Percentiles rank a stretch among this genome's conserved stretches.
These are phyloP conservation scores for Corylus avellana DNA, from an alignment of 306 rosid species.

Conservation along the genomic window DNA sequence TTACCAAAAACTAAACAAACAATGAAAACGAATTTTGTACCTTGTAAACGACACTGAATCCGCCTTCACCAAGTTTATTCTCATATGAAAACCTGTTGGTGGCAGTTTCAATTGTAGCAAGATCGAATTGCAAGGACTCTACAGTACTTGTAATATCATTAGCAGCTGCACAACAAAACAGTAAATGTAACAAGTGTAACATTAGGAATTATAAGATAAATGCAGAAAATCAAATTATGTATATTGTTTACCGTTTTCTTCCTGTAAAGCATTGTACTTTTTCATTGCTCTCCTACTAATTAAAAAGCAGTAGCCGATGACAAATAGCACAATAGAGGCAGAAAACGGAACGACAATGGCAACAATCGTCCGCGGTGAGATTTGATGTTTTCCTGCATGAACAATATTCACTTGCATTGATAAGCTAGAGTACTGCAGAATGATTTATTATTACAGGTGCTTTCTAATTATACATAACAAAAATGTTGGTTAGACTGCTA, in stretches of 20 bases:
- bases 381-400: constrained; percentile 26
- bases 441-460: too few relatives aligned
- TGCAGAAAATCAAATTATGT: too few relatives aligned
- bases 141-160: constrained; percentile 3
- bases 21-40: not conserved
- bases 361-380: not conserved
- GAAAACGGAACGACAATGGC: constrained; percentile 31
- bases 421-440: too few relatives aligned
- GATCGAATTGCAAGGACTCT: constrained; percentile 39
- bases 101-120: constrained; percentile 25
- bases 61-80: not conserved
- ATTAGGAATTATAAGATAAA: too few relatives aligned
- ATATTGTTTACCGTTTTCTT: constrained; percentile 22
- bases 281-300: constrained; percentile 11
- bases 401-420: not conserved
- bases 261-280: not conserved
- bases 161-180: not conserved
- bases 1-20: not conserved
- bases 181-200: not conserved
- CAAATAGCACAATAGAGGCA: constrained; percentile 1
- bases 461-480: too few relatives aligned
- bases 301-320: constrained; percentile 12
- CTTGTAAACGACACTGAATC: not conserved
- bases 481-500: too few relatives aligned
- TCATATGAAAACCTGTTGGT: not conserved